These are phyloP conservation scores for Erysimum cheiranthoides DNA, from an alignment of 345 rosid genomes.

Conservation along the genomic window DNA sequence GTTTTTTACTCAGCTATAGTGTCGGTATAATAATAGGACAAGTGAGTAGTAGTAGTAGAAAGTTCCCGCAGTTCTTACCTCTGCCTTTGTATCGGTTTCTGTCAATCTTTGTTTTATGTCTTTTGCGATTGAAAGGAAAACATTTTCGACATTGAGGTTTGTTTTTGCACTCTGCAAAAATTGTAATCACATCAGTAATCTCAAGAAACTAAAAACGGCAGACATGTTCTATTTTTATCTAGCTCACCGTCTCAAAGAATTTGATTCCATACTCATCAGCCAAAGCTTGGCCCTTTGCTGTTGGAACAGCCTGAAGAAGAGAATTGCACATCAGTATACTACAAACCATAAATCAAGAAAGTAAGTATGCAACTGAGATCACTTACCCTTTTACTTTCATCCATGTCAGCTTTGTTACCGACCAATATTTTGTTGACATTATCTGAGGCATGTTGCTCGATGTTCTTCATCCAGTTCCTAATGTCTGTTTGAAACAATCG, in stretches of 20 bases:
- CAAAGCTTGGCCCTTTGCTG: conserved; percentile 62
- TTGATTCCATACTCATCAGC: conserved; percentile 67
- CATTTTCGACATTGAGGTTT: conserved; percentile 62
- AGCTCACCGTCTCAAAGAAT: conserved; percentile 66
- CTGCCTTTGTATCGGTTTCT: conserved; percentile 48
- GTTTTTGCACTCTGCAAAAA: conserved; percentile 63
- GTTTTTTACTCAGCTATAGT: neutral
- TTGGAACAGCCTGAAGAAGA: conserved; percentile 59
- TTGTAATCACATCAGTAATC: conserved; percentile 22
- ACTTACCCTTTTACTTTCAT: conserved; percentile 92
- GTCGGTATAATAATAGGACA: conserved; percentile 10
- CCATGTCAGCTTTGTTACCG: conserved; percentile 99
- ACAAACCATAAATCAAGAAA: conserved; percentile 1
- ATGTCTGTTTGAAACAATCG: conserved; percentile 60
- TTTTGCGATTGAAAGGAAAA: conserved; percentile 64
- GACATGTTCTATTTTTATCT: neutral
- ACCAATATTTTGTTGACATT: conserved; percentile 92
- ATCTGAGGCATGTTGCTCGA: conserved; percentile 97
- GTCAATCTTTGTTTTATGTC: conserved; percentile 65
- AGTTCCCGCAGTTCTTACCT: conserved; percentile 29
- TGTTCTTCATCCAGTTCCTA: conserved; percentile 98
- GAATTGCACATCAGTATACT: neutral
- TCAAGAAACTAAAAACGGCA: neutral
- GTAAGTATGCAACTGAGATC: conserved; percentile 12
- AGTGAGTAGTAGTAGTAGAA: neutral